A percentile compares a stretch with the other conserved stretches of the same genome.
These are phyloP conservation scores for Rhizodiscina lignyota DNA, from an alignment of 495 filamentous ascomycete genomes.

Conservation along the genomic window DNA sequence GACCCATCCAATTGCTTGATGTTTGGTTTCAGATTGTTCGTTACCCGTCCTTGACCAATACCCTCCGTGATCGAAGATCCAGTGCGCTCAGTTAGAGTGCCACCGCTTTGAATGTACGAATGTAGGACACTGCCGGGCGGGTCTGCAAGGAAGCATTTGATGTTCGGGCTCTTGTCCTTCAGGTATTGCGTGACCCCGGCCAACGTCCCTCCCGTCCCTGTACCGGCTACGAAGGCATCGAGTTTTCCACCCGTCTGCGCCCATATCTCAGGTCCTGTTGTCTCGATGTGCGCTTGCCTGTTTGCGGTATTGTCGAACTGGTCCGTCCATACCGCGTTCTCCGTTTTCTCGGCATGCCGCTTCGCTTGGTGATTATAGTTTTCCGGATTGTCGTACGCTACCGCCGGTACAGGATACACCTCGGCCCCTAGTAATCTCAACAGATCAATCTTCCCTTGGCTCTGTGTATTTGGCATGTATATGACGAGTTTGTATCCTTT, in stretches of 20 bases:
- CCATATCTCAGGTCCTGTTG: conserved; percentile 96
- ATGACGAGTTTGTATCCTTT: conserved; percentile 91
- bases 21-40: conserved; percentile 79
- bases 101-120: conserved; percentile 76
- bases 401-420: conserved; percentile 92
- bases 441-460: conserved; percentile 92
- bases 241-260: conserved; percentile 73
- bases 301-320: conserved; percentile 97
- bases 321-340: conserved; percentile 96
- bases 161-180: conserved; percentile 68
- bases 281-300: conserved; percentile 86
- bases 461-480: conserved; percentile 99
- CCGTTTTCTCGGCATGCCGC: conserved; percentile 66
- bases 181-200: conserved; percentile 82
- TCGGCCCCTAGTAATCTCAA: conserved; percentile 86
- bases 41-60: conserved; percentile 93
- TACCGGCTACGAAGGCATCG: conserved; percentile 90
- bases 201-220: conserved; percentile 82
- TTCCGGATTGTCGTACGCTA: conserved; percentile 85
- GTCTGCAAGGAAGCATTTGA: conserved; percentile 86
- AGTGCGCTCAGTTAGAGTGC: conserved; percentile 60
- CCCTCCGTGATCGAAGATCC: conserved; percentile 93
- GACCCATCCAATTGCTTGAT: conserved; percentile 76
- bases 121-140: conserved; percentile 86
- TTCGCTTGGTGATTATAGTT: conserved; percentile 97